These are phyloP conservation scores for Dryas alaskensis DNA, from an alignment of 306 rosid species.

Conservation along the genomic window DNA sequence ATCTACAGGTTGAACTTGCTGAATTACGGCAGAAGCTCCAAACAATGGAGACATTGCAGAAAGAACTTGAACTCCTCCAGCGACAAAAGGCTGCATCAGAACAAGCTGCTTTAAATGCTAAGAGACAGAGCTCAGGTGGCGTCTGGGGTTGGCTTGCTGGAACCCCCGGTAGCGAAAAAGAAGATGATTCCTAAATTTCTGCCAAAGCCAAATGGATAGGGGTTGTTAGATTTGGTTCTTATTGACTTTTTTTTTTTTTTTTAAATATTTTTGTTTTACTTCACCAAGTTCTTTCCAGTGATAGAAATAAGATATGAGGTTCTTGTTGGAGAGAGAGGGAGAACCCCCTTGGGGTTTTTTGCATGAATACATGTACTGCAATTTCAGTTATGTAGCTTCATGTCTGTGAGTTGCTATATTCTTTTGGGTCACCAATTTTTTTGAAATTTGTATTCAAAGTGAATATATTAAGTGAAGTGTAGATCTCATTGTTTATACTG, in stretches of 20 bases:
- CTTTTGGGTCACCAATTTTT: slow-evolving; percentile 41
- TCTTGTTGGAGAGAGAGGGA: slow-evolving; percentile 39
- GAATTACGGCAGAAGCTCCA: slow-evolving; percentile 93
- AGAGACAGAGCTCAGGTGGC: slow-evolving; percentile 74
- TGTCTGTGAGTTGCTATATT: slow-evolving; percentile 29
- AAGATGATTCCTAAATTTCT: slow-evolving; percentile 46
- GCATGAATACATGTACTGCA: slow-evolving; percentile 41
- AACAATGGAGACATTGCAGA: slow-evolving; percentile 73
- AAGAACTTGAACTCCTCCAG: slow-evolving; percentile 88
- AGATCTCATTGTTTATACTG: slow-evolving; percentile 20
- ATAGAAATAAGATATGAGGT: slow-evolving; percentile 48
- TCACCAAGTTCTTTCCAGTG: slow-evolving; percentile 36
- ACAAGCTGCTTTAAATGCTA: slow-evolving; percentile 69
- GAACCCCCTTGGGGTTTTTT: slow-evolving; percentile 36
- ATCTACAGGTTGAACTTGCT: slow-evolving; percentile 76
- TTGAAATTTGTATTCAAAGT: slow-evolving; percentile 39
- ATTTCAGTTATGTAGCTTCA: slow-evolving; percentile 40
- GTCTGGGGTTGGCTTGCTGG: slow-evolving; percentile 99
- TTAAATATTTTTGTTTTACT: slow-evolving; percentile 35
- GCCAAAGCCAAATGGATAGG: slow-evolving; percentile 27
- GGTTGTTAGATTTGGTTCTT: slow-evolving; percentile 42
- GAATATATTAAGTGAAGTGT: slow-evolving; percentile 21
- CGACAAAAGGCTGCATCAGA: slow-evolving; percentile 89
- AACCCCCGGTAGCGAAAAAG: slow-evolving; percentile 37
- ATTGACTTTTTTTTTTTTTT: slow-evolving; percentile 33